phyloP scores from a whole-genome alignment of 805 yeast genomes.

The Suhomyces faveliae region DNA sequence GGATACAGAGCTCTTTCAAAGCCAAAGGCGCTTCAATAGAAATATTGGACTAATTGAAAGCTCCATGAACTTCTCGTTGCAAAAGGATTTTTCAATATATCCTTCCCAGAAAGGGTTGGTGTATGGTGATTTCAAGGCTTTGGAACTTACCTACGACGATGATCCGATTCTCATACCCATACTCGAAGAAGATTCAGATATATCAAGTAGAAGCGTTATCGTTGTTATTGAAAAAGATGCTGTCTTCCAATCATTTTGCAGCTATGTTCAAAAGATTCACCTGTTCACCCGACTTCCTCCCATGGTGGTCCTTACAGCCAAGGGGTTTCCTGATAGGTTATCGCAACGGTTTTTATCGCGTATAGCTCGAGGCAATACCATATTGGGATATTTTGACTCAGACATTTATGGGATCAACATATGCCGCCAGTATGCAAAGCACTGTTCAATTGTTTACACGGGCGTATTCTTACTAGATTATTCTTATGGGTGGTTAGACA shows the following conservation, averaged over 20 bases:
- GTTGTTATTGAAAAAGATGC: conserved; percentile 43
- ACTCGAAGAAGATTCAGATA: conserved; percentile 1
- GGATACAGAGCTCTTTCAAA: conserved; percentile 50
- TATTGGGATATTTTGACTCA: conserved; percentile 55
- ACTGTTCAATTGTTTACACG: conserved; percentile 20
- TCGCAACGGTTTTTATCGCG: conserved; percentile 44
- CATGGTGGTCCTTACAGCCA: conserved; percentile 51
- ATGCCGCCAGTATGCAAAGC: conserved; percentile 33
- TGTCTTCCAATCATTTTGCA: conserved; percentile 33
- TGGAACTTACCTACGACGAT: conserved; percentile 1
- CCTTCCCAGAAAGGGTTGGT: conserved; percentile 60
- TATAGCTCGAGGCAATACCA: conserved; percentile 32
- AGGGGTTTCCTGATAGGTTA: conserved; percentile 63
- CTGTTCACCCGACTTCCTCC: not conserved
- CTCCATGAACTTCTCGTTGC: conserved; percentile 38
- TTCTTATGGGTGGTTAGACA: conserved; percentile 17
- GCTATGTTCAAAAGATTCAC: conserved; percentile 11
- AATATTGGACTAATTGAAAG: conserved; percentile 37
- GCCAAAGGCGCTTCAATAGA: conserved; percentile 43
- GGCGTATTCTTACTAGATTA: conserved; percentile 47
- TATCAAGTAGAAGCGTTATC: not conserved
- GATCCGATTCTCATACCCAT: conserved; percentile 29
- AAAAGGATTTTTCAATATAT: conserved; percentile 39
- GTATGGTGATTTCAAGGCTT: conserved; percentile 30
- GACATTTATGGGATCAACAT: conserved; percentile 66